Percentiles rank a stretch among this genome's conserved stretches.
These are phyloP conservation scores for Lachnum nothofagi DNA, from an alignment of 2,329 filamentous ascomycete genomes.

Conservation along the genomic window DNA sequence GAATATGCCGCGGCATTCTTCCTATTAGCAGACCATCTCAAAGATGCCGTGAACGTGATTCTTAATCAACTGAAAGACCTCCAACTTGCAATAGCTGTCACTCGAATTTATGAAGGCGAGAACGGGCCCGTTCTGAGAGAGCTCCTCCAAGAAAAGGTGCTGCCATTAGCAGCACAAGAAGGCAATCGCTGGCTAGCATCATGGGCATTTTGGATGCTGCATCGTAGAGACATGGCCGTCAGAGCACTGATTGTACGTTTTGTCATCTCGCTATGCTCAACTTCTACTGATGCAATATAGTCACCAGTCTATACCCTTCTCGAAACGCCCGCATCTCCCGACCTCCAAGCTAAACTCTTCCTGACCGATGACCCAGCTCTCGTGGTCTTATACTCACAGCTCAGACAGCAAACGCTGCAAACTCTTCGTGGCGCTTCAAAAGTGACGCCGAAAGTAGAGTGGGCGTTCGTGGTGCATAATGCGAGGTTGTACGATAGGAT, in stretches of 20 bases:
- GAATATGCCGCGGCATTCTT: constrained; percentile 97
- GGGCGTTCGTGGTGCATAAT: constrained; percentile 84
- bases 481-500: constrained; percentile 80
- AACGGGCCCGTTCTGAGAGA: constrained; percentile 66
- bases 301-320: constrained; percentile 73
- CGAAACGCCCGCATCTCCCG: constrained; percentile 61
- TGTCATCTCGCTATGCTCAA: not conserved
- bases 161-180: constrained; percentile 70
- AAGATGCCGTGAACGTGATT: constrained; percentile 81
- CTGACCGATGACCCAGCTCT: constrained; percentile 87
- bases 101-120: constrained; percentile 84
- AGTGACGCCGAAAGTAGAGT: constrained; percentile 72
- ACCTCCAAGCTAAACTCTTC: constrained; percentile 71
- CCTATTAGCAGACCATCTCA: constrained; percentile 76
- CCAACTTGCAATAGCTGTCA: constrained; percentile 82
- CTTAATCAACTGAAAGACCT: constrained; percentile 82
- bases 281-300: constrained; percentile 37
- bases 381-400: constrained; percentile 78
- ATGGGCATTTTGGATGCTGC: constrained; percentile 93
- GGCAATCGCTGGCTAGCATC: constrained; percentile 91
- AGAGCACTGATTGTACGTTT: constrained; percentile 68
- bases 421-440: constrained; percentile 81
- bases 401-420: constrained; percentile 75
- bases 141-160: constrained; percentile 73
- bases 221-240: constrained; percentile 76